Evolutionary conservation across 2,329 filamentous ascomycete genomes (phyloP).

Genomic region (Colletotrichum shisoi): DNA sequence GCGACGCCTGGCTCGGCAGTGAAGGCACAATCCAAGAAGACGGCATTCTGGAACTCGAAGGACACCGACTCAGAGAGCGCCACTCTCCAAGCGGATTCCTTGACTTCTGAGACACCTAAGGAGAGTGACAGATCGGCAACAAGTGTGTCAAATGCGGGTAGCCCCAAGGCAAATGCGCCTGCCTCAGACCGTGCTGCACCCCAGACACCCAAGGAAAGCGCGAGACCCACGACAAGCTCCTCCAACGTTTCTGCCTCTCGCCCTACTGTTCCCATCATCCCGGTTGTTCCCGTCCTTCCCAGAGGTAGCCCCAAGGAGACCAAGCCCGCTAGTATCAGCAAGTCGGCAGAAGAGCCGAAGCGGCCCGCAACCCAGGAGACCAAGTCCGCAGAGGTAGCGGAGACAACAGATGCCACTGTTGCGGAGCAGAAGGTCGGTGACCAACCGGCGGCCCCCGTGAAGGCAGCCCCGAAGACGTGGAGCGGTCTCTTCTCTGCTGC

Average conservation of each 20-base stretch:
- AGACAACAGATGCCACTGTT: conserved; percentile 31
- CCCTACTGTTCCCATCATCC: conserved; percentile 52
- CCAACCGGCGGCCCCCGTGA: conserved; percentile 42
- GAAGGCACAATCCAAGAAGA: conserved; percentile 39
- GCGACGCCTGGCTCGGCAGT: conserved; percentile 40
- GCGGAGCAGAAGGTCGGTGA: conserved; percentile 26
- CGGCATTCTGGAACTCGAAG: conserved; percentile 15
- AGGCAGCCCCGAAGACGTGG: conserved; percentile 51
- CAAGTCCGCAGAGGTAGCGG: conserved; percentile 42
- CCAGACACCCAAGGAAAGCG: conserved; percentile 39
- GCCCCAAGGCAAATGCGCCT: conserved; percentile 14
- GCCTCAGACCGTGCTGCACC: conserved; percentile 34
- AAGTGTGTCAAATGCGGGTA: conserved; percentile 20
- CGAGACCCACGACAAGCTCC: conserved; percentile 35
- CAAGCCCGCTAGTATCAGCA: conserved; percentile 37
- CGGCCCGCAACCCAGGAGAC: conserved; percentile 38
- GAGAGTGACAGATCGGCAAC: conserved; percentile 20
- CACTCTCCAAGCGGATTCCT: conserved; percentile 19
- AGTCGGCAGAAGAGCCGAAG: conserved; percentile 24
- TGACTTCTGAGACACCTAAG: conserved; percentile 22
- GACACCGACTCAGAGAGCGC: conserved; percentile 25
- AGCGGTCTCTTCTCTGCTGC: conserved; percentile 51
- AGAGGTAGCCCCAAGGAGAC: conserved; percentile 48
- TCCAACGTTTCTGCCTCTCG: conserved; percentile 42
- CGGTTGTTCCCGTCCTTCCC: conserved; percentile 58